A percentile compares a stretch with the other conserved stretches of the same genome.
Evolutionary conservation across 2,329 filamentous ascomycete species (phyloP).

Genomic region (Diaporthe humulicola): DNA sequence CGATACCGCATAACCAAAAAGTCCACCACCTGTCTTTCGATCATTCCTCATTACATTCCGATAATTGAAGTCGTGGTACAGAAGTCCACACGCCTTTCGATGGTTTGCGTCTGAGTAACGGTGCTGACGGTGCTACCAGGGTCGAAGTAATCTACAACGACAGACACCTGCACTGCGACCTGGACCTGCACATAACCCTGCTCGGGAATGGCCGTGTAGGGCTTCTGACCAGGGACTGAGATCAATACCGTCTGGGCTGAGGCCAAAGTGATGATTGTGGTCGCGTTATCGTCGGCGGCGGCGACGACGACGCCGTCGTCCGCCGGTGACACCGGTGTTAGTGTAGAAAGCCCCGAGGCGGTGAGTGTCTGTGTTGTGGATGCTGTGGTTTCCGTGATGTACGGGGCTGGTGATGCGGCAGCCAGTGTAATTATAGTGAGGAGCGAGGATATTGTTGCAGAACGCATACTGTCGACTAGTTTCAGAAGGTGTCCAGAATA

Average conservation of each 20-base stretch:
- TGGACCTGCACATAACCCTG: conserved; percentile 12
- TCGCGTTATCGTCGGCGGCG: neutral
- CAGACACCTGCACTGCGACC: neutral
- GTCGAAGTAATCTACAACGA: neutral
- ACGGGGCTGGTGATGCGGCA: neutral
- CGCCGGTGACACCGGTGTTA: neutral
- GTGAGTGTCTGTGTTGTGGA: neutral
- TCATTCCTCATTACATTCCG: neutral
- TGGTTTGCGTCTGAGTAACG: neutral
- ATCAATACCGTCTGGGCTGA: conserved; percentile 6
- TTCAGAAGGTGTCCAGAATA: neutral
- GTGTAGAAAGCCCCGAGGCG: neutral
- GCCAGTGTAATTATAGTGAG: neutral
- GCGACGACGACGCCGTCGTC: neutral
- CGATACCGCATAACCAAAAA: too few species aligned
- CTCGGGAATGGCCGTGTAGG: neutral
- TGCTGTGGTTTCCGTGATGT: neutral
- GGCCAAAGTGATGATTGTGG: neutral
- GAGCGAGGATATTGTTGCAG: neutral
- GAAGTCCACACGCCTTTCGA: conserved; percentile 13
- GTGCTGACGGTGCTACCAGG: conserved; percentile 5
- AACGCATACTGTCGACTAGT: neutral
- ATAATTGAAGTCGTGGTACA: neutral
- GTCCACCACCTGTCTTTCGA: neutral
- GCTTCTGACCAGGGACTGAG: neutral